These are phyloP conservation scores for Alternaria atra DNA, from an alignment of 2,329 filamentous ascomycete species.

Conservation along the genomic window DNA sequence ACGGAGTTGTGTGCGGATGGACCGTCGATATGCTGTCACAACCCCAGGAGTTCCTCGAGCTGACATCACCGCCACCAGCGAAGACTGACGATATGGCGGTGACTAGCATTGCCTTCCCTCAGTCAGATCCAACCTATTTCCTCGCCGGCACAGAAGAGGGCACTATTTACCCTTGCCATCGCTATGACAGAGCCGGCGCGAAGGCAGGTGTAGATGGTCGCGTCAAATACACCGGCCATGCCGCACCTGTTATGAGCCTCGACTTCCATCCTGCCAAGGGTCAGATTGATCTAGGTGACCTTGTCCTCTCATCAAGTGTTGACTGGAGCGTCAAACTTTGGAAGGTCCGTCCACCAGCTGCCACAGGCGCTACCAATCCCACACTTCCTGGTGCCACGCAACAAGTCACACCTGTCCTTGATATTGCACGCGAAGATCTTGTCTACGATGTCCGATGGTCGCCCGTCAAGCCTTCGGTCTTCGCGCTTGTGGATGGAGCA, in stretches of 20 bases:
- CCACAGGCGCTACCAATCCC: slow-evolving; percentile 62
- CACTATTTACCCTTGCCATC: slow-evolving; percentile 92
- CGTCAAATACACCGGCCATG: slow-evolving; percentile 87
- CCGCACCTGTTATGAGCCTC: slow-evolving; percentile 93
- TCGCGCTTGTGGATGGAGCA: slow-evolving; percentile 91
- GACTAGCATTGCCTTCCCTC: slow-evolving; percentile 92
- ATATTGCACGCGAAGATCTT: slow-evolving; percentile 92
- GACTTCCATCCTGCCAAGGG: slow-evolving; percentile 94
- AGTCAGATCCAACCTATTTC: slow-evolving; percentile 96
- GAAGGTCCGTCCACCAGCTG: slow-evolving; percentile 86
- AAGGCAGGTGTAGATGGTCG: slow-evolving; percentile 94
- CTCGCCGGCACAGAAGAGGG: slow-evolving; percentile 97
- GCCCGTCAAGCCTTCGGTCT: slow-evolving; percentile 90
- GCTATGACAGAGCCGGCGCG: slow-evolving; percentile 95
- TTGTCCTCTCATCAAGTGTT: slow-evolving; percentile 89
- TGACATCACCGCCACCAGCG: slow-evolving; percentile 80
- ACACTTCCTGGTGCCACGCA: slow-evolving; percentile 49
- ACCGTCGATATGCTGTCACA: slow-evolving; percentile 97
- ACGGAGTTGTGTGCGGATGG: slow-evolving; percentile 97
- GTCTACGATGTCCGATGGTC: slow-evolving; percentile 98
- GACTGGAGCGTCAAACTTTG: slow-evolving; percentile 98
- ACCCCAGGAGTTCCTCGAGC: slow-evolving; percentile 90
- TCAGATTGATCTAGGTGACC: slow-evolving; percentile 90
- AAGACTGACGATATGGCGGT: slow-evolving; percentile 94
- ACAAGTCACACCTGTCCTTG: slow-evolving; percentile 78